These are phyloP conservation scores for Heritiera littoralis DNA, from an alignment of 345 rosid species.

Conservation along the genomic window DNA sequence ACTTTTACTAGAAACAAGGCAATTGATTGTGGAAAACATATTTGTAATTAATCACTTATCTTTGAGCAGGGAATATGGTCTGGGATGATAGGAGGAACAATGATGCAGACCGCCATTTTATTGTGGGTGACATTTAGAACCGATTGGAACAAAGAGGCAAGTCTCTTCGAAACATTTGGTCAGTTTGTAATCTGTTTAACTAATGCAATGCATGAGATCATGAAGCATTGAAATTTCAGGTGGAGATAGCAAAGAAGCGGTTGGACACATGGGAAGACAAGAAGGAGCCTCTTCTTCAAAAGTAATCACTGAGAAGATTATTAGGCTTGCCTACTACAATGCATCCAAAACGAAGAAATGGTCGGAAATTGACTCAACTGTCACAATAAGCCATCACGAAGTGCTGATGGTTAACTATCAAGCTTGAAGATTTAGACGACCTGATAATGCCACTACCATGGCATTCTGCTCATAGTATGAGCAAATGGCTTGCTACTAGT, in stretches of 20 bases:
- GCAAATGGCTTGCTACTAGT: neutral
- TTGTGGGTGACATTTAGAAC: slow-evolving; percentile 49
- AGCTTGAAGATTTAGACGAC: too few species aligned
- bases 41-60: neutral
- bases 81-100: slow-evolving; percentile 65
- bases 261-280: slow-evolving; percentile 71
- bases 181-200: neutral
- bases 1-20: too few species aligned
- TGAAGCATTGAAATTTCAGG: slow-evolving; percentile 42
- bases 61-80: slow-evolving; percentile 56
- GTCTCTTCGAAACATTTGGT: neutral
- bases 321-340: neutral
- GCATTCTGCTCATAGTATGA: neutral
- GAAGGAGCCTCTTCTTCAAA: slow-evolving; percentile 27
- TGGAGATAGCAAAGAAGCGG: slow-evolving; percentile 52
- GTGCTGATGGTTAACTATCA: neutral
- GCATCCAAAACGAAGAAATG: neutral
- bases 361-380: neutral
- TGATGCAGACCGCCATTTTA: slow-evolving; percentile 54
- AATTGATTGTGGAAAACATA: neutral
- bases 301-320: neutral
- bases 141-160: slow-evolving; percentile 62
- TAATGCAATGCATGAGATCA: neutral
- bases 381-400: neutral
- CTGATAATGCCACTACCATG: neutral